These are phyloP conservation scores for Globisporangium radiosum DNA, from an alignment of 352 stramenopile genomes.

Conservation along the genomic window DNA sequence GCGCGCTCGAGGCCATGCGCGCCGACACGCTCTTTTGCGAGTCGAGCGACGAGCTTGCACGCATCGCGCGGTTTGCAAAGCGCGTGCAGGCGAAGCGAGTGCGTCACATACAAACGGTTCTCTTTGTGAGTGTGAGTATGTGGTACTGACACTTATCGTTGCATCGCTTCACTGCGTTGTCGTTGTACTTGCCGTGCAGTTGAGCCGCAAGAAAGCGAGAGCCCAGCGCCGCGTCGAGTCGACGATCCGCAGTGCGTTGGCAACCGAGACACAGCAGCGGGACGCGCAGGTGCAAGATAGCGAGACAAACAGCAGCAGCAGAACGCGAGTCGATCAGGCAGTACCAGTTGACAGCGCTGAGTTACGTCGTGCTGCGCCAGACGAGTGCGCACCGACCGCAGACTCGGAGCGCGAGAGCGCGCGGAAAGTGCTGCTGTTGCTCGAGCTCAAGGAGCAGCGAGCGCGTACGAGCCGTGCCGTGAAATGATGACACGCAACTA, in stretches of 20 bases:
- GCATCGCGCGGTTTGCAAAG: conserved; percentile 16
- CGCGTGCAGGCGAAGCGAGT: conserved; percentile 28
- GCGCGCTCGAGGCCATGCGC: conserved; percentile 15
- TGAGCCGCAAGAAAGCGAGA: conserved; percentile 11
- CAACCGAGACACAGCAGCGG: background rate
- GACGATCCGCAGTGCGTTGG: conserved; percentile 5
- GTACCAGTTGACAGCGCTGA: background rate
- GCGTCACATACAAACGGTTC: background rate
- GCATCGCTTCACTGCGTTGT: too few relatives aligned
- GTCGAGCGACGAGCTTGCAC: background rate
- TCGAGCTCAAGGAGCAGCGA: conserved; percentile 14
- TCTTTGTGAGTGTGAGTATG: too few relatives aligned
- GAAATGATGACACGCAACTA: too few relatives aligned
- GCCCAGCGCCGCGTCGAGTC: conserved; percentile 3
- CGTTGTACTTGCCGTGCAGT: background rate
- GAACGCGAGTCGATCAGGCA: background rate
- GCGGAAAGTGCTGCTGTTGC: conserved; percentile 16
- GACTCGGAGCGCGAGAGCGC: conserved; percentile 1
- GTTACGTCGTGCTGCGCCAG: background rate
- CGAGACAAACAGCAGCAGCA: background rate
- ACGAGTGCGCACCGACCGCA: background rate
- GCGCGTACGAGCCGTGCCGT: conserved; percentile 6
- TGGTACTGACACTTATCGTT: too few relatives aligned
- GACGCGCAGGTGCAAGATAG: too few relatives aligned
- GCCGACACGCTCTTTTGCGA: conserved; percentile 14